Evolutionary conservation across 768 basidiomycete genomes (phyloP), one percentile per base, ranked within the genome.

Genomic region (Lactifluus piperatus): DNA sequence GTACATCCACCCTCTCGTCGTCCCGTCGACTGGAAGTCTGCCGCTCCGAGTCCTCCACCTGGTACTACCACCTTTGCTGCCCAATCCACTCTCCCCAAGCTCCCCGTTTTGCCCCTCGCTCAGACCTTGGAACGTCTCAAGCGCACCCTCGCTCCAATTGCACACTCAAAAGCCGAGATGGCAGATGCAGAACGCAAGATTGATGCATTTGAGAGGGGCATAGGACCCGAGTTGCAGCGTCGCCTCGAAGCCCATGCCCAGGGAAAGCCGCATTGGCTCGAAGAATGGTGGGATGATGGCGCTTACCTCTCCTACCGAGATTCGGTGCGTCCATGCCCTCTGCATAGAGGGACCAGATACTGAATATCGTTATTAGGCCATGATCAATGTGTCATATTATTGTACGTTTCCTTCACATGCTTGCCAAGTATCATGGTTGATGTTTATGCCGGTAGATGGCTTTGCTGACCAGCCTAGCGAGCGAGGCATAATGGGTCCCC

Each of bases 361-460:
- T 59, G 62, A 46, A 64, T 47, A n/a, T 34, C 3, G 27, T 39
- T 20, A 14, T 10, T 32, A 83, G 85, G 85, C 93, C 56, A 84
- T 94, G 1, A 78, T 94, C 41, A 91, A 94, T 65, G 91, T 94
- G 11, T 94, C 90, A n/a, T 95, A 97, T 72, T 97, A 91, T 65
- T 97, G 94, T 87, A 65, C 60, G 65, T 66, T 43, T n/a, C 13
- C 27, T 36, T 16, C 20, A 18, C 16, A 39, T 13, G 7, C 26
- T 1, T 16, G 13, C 5, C 11, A 48, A 26, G 7, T 16, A 3
- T 0, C 16, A 16, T 10, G 18, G 5, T 2, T 3, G 2, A 50
- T 41, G 36, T 18, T 2, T 30, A 27, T 24, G 16, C 8, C 54
- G 36, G 0, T 52, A 93, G 90, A 91, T 74, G 91, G 91, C 16